Percentiles rank a stretch among this genome's conserved stretches.
Evolutionary conservation across 345 rosid genomes (phyloP).

Genomic region (Heritiera fomes): DNA sequence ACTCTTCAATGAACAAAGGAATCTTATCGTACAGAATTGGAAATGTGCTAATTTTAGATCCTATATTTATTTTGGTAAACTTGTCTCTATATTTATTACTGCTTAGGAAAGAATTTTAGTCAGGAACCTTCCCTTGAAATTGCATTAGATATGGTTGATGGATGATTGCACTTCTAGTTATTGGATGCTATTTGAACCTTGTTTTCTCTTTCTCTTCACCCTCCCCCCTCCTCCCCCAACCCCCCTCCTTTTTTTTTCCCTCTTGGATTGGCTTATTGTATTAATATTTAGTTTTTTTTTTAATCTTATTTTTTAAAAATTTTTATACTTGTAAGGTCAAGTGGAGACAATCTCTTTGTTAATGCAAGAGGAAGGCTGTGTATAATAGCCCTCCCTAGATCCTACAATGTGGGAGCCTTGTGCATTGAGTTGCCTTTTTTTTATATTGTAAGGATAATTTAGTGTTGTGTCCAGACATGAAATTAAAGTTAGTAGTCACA

Average conservation of each 20-base stretch:
- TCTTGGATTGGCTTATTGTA: not conserved
- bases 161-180: not conserved
- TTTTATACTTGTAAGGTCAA: no score
- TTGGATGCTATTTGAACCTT: not conserved
- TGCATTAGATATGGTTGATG: not conserved
- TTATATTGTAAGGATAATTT: not conserved
- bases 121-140: not conserved
- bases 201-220: not conserved
- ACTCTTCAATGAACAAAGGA: not conserved
- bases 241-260: not conserved
- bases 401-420: no score
- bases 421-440: no score
- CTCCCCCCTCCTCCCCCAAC: not conserved
- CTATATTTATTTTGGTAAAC: not conserved
- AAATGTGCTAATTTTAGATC: not conserved
- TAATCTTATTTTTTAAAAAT: no score
- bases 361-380: no score
- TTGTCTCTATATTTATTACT: not conserved
- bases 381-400: no score
- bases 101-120: not conserved
- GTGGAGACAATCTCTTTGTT: no score
- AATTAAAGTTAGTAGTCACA: no score
- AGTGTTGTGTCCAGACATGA: not conserved
- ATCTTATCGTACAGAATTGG: not conserved
- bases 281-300: not conserved